These are phyloP conservation scores for Botrytis paeoniae DNA, from an alignment of 2,329 filamentous ascomycete species.

Conservation along the genomic window DNA sequence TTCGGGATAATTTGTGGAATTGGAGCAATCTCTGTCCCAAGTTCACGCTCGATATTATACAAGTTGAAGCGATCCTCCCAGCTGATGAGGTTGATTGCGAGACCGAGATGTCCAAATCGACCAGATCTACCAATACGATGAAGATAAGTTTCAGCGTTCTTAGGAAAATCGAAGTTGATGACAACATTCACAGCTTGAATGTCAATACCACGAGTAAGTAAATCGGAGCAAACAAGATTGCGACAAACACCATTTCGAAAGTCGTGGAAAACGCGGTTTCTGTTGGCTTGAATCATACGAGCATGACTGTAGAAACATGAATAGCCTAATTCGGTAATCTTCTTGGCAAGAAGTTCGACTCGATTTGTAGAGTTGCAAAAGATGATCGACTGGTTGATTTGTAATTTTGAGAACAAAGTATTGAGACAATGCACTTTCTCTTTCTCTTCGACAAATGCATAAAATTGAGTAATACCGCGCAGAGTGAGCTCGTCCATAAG, in stretches of 20 bases:
- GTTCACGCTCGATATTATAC: slow-evolving; percentile 96
- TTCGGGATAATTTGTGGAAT: slow-evolving; percentile 95
- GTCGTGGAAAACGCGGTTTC: slow-evolving; percentile 98
- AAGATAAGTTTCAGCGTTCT: slow-evolving; percentile 98
- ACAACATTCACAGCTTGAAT: slow-evolving; percentile 99
- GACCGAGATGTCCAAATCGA: slow-evolving; percentile 91
- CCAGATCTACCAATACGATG: slow-evolving; percentile 98
- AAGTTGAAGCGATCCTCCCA: slow-evolving; percentile 99
- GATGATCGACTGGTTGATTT: slow-evolving; percentile 99
- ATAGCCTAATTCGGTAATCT: slow-evolving; percentile 98
- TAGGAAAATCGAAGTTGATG: slow-evolving; percentile 99
- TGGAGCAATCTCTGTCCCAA: slow-evolving; percentile 96
- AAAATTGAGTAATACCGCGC: slow-evolving; percentile 97
- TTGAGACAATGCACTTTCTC: slow-evolving; percentile 99
- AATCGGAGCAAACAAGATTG: slow-evolving; percentile 95
- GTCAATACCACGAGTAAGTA: slow-evolving; percentile 97
- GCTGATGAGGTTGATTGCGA: slow-evolving; percentile 98
- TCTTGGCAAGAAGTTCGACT: slow-evolving; percentile 95
- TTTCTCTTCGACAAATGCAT: slow-evolving; percentile 98
- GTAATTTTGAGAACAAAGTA: slow-evolving; percentile 96
- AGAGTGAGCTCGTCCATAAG: slow-evolving; percentile 99
- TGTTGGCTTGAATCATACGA: slow-evolving; percentile 93
- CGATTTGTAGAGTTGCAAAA: slow-evolving; percentile 99
- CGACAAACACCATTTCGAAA: slow-evolving; percentile 97
- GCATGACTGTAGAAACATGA: slow-evolving; percentile 99